Conservation (phyloP, 1,139 yeast genomes). For the Keqinozyma sinolaborantium region DNA sequence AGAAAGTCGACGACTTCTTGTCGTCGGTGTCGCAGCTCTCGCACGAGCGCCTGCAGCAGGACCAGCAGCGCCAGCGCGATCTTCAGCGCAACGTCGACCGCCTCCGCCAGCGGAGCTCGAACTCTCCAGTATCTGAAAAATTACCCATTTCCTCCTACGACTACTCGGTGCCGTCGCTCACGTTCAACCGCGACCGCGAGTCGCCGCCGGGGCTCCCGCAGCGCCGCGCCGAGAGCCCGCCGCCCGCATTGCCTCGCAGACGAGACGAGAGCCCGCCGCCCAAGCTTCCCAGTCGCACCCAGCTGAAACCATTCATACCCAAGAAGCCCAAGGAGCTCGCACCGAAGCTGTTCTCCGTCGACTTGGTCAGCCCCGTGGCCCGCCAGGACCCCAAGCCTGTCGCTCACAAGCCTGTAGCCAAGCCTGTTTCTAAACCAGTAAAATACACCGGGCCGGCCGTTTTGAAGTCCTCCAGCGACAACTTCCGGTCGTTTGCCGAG, state of each 20-base stretch:
- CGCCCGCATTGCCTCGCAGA: constrained; percentile 7
- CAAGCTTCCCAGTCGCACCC: constrained; percentile 4
- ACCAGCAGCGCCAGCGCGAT: constrained; percentile 9
- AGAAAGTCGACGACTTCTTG: constrained; percentile 13
- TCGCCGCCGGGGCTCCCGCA: constrained; percentile 5
- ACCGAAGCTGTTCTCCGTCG: constrained; percentile 1
- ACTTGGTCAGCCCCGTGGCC: constrained; percentile 2
- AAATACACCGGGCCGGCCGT: background rate
- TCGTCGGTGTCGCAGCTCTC: constrained; percentile 11
- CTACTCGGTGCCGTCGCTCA: constrained; percentile 8
- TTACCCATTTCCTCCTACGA: constrained; percentile 1
- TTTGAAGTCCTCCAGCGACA: background rate
- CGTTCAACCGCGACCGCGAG: constrained; percentile 6
- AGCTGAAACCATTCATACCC: constrained; percentile 1
- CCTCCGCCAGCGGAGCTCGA: background rate
- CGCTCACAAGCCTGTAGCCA: constrained; percentile 4
- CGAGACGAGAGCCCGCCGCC: constrained; percentile 3
- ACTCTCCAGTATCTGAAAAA: background rate
- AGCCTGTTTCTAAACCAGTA: background rate
- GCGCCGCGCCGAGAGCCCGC: constrained; percentile 5
- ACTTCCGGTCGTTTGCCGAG: constrained; percentile 9
- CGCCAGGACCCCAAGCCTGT: background rate
- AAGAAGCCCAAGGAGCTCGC: constrained; percentile 2
- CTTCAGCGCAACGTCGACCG: constrained; percentile 7
- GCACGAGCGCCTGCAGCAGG: constrained; percentile 10